phyloP scores from a whole-genome alignment of 2,329 filamentous ascomycete genomes.

The Fusarium subglutinans region DNA sequence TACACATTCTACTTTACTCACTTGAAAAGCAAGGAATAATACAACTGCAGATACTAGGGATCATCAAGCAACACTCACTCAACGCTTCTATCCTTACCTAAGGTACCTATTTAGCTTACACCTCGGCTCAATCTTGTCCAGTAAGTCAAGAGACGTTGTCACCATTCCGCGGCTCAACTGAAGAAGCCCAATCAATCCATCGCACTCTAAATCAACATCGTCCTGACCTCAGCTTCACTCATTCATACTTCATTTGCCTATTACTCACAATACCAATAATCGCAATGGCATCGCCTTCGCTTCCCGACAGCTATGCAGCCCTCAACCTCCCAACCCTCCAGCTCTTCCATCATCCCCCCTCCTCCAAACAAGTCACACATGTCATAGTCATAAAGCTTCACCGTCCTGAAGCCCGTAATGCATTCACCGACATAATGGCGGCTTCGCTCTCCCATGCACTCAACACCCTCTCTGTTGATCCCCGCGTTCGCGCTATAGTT shows the following conservation, averaged over 20 bases:
- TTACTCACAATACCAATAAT: background rate
- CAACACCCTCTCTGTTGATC: conserved; percentile 60
- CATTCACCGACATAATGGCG: conserved; percentile 73
- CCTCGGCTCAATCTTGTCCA: conserved; percentile 17
- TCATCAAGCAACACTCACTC: background rate
- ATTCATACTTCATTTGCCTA: background rate
- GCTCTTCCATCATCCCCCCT: conserved; percentile 59
- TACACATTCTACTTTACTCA: background rate
- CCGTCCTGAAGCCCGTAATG: conserved; percentile 73
- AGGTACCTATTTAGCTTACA: background rate
- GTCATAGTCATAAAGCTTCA: conserved; percentile 70
- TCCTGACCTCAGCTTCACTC: background rate
- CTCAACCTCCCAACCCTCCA: conserved; percentile 55
- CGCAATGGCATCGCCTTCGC: conserved; percentile 37
- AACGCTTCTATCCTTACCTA: background rate
- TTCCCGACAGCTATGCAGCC: conserved; percentile 52
- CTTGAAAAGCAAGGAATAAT: background rate
- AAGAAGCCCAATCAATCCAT: background rate
- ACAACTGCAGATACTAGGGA: background rate
- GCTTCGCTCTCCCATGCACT: conserved; percentile 66
- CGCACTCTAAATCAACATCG: conserved; percentile 22
- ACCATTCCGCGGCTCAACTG: conserved; percentile 16
- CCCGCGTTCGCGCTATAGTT: conserved; percentile 64
- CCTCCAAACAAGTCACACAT: conserved; percentile 65
- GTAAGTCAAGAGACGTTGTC: conserved; percentile 13